phyloP scores from a whole-genome alignment of 169 alveolate species.

The Plasmodium gonderi region DNA sequence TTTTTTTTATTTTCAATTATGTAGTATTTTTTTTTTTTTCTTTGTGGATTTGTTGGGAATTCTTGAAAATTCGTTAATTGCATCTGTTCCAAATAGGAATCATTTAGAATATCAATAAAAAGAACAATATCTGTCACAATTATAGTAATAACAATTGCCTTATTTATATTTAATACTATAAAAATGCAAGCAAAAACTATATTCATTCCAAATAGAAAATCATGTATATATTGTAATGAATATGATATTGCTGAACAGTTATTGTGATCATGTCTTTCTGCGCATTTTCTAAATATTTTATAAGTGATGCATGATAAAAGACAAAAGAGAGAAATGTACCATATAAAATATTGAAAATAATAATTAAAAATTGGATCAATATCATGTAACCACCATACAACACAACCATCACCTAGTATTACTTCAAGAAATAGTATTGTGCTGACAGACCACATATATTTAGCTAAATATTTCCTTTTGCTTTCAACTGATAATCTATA shows the following conservation, averaged over 20 bases:
- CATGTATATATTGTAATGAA: constrained; percentile 14
- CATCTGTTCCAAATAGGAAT: constrained; percentile 61
- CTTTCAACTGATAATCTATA: constrained; percentile 35
- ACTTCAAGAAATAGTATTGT: constrained; percentile 42
- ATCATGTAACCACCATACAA: constrained; percentile 72
- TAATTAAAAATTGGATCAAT: constrained; percentile 69
- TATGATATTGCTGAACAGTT: not conserved
- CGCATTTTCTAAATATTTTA: constrained; percentile 4
- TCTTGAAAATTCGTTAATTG: constrained; percentile 6
- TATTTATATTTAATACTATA: constrained; percentile 42
- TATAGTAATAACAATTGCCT: constrained; percentile 42
- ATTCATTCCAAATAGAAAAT: constrained; percentile 47
- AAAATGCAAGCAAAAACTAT: constrained; percentile 28
- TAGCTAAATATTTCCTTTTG: constrained; percentile 55
- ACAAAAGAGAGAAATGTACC: constrained; percentile 32
- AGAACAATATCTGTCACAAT: constrained; percentile 28
- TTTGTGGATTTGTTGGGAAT: not conserved
- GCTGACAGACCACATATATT: constrained; percentile 69
- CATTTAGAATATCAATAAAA: constrained; percentile 58
- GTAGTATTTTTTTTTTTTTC: constrained; percentile 30
- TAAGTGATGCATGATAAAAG: not conserved
- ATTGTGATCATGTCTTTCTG: constrained; percentile 1
- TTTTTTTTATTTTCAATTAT: constrained; percentile 68
- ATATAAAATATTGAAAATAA: constrained; percentile 62
- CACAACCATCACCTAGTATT: constrained; percentile 41